Evolutionary conservation across 495 filamentous ascomycete genomes (phyloP), one percentile per base, ranked within the genome.

Genomic region (Neohortaea acidophila): DNA sequence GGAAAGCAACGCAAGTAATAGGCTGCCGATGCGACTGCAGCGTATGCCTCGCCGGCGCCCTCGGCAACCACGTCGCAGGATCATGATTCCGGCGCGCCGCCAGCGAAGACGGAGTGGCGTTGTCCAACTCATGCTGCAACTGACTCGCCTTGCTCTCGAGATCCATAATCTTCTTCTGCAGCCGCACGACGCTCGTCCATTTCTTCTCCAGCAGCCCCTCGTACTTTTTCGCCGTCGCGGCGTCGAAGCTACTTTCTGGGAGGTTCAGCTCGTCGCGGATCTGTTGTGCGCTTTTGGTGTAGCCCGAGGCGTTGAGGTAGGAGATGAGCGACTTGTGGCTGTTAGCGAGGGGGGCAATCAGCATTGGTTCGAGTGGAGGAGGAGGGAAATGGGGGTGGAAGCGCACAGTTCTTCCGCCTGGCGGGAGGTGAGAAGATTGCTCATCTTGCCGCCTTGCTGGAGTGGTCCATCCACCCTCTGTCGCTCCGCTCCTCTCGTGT

Each of bases 141-240:
- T 63, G 62, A 11, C 60, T 43, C 47, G 76, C 75, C 50, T 73
- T 72, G 22, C 76, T 66, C 61, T 96, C 87, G 11, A 94, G 70
- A 37, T 96, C 86, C 78, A 94, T 86, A 47, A 96, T 89, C 85
- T 94, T 93, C 59, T 86, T 92, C 58, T 94, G 85, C 57, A 94
- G 59, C 35, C 85, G 69, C 42, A 91, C 81, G 2, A 87, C 78
- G 49, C 79, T 84, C 14, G 86, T 94, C 85, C 86, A 94, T 64
- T 94, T 94, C 64, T 86, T 91, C 65, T 93, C 86, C 54, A 94
- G 55, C 14, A 94, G 56, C 4, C 79, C 77, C 51, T 87, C 82
- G 60, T 93, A 94, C 59, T 84, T 91, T 63, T 89, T 89, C 23
- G 72, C 62, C 7, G 79, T 85, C 3, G 68, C 61, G 22, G 77